Conservation (phyloP, 1,284 basidiomycete genomes). For the Rhodotorula sp. region DNA sequence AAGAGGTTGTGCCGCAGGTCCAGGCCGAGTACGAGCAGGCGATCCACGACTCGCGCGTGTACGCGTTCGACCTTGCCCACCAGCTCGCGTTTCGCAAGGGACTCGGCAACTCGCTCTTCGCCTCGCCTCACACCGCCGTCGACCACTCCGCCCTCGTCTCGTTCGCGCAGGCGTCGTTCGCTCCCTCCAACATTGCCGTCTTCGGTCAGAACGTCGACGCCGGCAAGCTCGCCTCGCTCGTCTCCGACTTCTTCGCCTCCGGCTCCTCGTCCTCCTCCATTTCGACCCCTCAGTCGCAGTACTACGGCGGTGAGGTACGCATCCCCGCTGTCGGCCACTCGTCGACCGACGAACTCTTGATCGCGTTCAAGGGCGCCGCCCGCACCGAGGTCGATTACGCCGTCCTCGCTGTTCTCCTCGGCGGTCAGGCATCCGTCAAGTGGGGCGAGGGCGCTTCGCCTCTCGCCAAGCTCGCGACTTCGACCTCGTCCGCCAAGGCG, state of each 20-base stretch:
- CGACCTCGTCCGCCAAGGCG: slow-evolving; percentile 59
- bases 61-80: slow-evolving; percentile 79
- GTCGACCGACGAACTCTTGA: slow-evolving; percentile 38
- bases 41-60: slow-evolving; percentile 60
- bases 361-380: slow-evolving; percentile 52
- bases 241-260: slow-evolving; percentile 65
- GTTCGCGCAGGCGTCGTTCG: slow-evolving; percentile 69
- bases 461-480: slow-evolving; percentile 55
- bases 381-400: slow-evolving; percentile 65
- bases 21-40: slow-evolving; percentile 67
- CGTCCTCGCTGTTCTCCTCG: slow-evolving; percentile 71
- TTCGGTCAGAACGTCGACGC: slow-evolving; percentile 80
- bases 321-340: slow-evolving; percentile 67
- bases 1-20: slow-evolving; percentile 76
- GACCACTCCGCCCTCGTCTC: slow-evolving; percentile 63
- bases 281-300: slow-evolving; percentile 57
- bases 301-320: slow-evolving; percentile 83
- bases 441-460: slow-evolving; percentile 75
- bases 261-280: slow-evolving; percentile 49
- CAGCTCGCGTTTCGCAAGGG: slow-evolving; percentile 83
- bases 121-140: slow-evolving; percentile 65
- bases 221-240: slow-evolving; percentile 65
- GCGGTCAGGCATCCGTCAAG: slow-evolving; percentile 70
- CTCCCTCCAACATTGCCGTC: slow-evolving; percentile 70
- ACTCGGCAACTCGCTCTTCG: slow-evolving; percentile 83